Percentiles rank a stretch among this genome's conserved stretches.
Conservation (phyloP, 2,329 filamentous ascomycete species). For the Diatrype stigma region DNA sequence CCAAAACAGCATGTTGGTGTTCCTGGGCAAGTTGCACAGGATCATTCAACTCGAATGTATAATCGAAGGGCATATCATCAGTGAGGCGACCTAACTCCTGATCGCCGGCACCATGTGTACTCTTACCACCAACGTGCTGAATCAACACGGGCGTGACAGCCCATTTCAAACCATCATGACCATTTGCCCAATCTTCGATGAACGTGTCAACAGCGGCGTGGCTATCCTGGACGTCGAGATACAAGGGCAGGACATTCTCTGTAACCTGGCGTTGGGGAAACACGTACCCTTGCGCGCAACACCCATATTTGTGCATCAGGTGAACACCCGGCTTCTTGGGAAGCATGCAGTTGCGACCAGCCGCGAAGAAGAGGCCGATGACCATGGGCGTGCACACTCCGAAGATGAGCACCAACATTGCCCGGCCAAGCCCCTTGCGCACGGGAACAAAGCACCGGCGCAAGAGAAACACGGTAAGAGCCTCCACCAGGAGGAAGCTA, state of each 20-base stretch:
- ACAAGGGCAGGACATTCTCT: conserved; percentile 18
- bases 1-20: conserved; percentile 3
- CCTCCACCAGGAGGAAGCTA: conserved; percentile 1
- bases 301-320: conserved; percentile 20
- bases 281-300: conserved; percentile 25
- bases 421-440: conserved; percentile 10
- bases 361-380: conserved; percentile 21
- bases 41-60: conserved; percentile 20
- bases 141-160: conserved; percentile 24
- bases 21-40: conserved; percentile 17
- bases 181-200: conserved; percentile 20
- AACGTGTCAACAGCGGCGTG: conserved; percentile 21
- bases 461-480: conserved; percentile 4
- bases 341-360: conserved; percentile 18
- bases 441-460: conserved; percentile 9
- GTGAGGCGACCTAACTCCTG: conserved; percentile 10
- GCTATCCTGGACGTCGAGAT: conserved; percentile 8
- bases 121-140: conserved; percentile 24
- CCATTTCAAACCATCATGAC: conserved; percentile 15
- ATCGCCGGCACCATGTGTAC: conserved; percentile 17
- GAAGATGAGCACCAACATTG: conserved; percentile 8
- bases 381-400: conserved; percentile 18
- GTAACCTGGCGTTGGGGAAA: conserved; percentile 17
- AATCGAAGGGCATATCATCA: conserved; percentile 14
- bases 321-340: conserved; percentile 15